Evolutionary conservation across 2,329 filamentous ascomycete genomes (phyloP), one percentile per base, ranked within the genome.

Genomic region (Aspergillus texensis): DNA sequence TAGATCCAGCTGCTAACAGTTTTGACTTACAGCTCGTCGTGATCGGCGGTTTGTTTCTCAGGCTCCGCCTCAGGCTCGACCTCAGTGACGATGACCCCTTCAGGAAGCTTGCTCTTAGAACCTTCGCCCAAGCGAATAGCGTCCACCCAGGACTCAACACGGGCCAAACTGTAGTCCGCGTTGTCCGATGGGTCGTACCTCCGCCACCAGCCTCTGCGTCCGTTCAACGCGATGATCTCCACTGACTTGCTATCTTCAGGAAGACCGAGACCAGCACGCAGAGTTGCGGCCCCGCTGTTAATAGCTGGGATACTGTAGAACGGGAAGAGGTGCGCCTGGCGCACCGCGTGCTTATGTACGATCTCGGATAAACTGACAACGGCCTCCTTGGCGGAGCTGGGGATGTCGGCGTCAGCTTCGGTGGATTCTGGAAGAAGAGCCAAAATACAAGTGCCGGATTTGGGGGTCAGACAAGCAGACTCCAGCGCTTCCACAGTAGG

Each of bases 51-150:
- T 21, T 79, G 71, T 69, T 82, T 76, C 62, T 72, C 66, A 32
- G 28, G 4, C 48, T 72, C 70, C 24, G 75, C 75, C 58, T 79
- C 80, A 30, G 28, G 8, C 28, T 72, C 70, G 24, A 75, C 75
- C 59, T 79, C 80, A 6, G 60, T 78, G 21, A 74, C 74, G 36
- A 90, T 74, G 50, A 92, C 71, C 2, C 83, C 85, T 63, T 86
- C 84, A 0, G 91, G 91, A 48, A 95, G 77, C 80, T 89, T 91
- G 71, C 88, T 85, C 84, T 94, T 97, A 63, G 85, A 81, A 2
- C 92, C 91, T 74, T 98, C 94, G 58, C 94, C 92, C 83, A 99
- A 85, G 43, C 93, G 89, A 66, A 98, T 93, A n/a, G 87, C 85
- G 73, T 99, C 95, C 63, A 99, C 87, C 93, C 94, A 99, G 65